phyloP scores from a whole-genome alignment of 306 rosid genomes.

The Dryas alaskensis region DNA sequence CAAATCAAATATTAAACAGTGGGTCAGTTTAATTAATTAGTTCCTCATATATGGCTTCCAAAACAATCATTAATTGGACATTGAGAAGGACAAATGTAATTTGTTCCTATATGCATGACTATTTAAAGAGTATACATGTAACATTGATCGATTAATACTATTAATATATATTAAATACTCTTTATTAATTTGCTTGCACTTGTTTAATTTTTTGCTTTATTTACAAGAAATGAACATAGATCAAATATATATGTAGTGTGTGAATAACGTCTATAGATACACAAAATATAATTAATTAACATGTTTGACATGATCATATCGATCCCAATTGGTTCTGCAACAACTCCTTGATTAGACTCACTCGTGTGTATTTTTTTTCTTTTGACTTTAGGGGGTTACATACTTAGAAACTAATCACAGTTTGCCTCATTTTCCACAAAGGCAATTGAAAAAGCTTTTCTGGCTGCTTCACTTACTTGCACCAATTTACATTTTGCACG shows the following conservation, averaged over 20 bases:
- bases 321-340: constrained; percentile 15
- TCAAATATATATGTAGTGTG: constrained; percentile 22
- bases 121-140: not conserved
- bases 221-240: constrained; percentile 36
- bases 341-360: constrained; percentile 23
- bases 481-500: no score
- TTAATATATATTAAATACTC: not conserved
- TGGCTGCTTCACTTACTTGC: no score
- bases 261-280: constrained; percentile 43
- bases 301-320: constrained; percentile 36
- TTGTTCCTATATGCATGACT: constrained; percentile 31
- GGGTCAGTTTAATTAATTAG: constrained; percentile 13
- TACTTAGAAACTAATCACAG: not conserved
- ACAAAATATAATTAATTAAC: constrained; percentile 1
- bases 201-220: constrained; percentile 31
- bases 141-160: not conserved
- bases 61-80: constrained; percentile 30
- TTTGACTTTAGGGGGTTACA: not conserved
- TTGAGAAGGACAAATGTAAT: constrained; percentile 42
- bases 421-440: not conserved
- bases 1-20: constrained; percentile 1
- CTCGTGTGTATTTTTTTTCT: constrained; percentile 14
- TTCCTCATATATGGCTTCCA: constrained; percentile 37
- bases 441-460: not conserved
- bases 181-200: constrained; percentile 33